A percentile compares a stretch with the other conserved stretches of the same genome.
phyloP scores from a whole-genome alignment of 352 stramenopile species.

The Pythium graminicola region DNA sequence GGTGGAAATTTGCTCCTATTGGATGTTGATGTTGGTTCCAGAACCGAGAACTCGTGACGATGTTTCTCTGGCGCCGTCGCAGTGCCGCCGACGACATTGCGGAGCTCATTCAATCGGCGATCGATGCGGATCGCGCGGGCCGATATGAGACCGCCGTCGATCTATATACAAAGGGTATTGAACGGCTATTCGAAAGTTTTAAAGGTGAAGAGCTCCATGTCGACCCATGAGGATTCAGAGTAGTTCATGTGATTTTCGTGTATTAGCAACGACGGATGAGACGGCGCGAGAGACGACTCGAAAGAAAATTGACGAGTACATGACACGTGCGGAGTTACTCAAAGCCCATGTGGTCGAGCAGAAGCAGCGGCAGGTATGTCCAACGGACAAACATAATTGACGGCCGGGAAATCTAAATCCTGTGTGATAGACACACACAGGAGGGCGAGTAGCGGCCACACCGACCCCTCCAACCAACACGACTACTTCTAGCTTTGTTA shows the following conservation, averaged over 20 bases:
- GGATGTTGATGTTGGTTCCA: conserved; percentile 16
- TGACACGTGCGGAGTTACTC: conserved; percentile 65
- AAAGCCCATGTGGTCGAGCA: conserved; percentile 29
- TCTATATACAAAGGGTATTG: conserved; percentile 65
- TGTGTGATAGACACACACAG: too few relatives aligned
- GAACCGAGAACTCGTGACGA: conserved; percentile 10
- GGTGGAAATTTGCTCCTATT: conserved; percentile 1
- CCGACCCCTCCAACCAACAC: neutral
- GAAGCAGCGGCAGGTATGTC: conserved; percentile 12
- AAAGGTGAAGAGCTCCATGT: conserved; percentile 28
- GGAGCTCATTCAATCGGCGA: conserved; percentile 42
- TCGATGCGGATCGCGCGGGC: conserved; percentile 42
- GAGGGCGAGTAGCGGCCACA: too few relatives aligned
- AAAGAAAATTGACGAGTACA: conserved; percentile 70
- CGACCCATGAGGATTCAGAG: neutral
- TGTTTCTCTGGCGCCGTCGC: conserved; percentile 41
- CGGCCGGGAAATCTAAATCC: too few relatives aligned
- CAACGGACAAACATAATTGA: too few relatives aligned
- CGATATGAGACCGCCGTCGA: conserved; percentile 50
- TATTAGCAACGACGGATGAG: conserved; percentile 21
- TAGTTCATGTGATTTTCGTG: neutral
- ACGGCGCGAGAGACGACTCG: conserved; percentile 28
- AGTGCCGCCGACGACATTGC: conserved; percentile 38
- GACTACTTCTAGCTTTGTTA: conserved; percentile 34
- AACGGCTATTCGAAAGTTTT: conserved; percentile 62